A percentile compares a stretch with the other conserved stretches of the same genome.
Evolutionary conservation across 1,284 basidiomycete genomes (phyloP).

Genomic region (Filobasidium uniguttulatum): DNA sequence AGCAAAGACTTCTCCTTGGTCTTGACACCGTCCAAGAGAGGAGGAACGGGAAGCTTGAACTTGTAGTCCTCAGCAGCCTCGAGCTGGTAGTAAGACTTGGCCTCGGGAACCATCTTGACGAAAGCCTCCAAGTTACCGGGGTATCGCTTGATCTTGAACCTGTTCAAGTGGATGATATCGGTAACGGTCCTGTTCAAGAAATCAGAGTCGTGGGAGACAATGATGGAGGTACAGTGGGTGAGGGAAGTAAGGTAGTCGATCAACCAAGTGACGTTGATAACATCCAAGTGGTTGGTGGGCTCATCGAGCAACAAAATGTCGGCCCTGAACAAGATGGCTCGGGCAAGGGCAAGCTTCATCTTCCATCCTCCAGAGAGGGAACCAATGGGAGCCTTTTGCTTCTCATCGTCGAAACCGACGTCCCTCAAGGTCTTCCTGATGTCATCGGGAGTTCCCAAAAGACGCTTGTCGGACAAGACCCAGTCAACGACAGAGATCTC

Average conservation of each 20-base stretch:
- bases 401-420: constrained; percentile 79
- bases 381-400: constrained; percentile 74
- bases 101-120: constrained; percentile 87
- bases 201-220: constrained; percentile 95
- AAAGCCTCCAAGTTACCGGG: constrained; percentile 95
- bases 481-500: constrained; percentile 82
- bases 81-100: constrained; percentile 94
- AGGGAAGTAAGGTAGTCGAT: constrained; percentile 84
- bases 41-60: constrained; percentile 91
- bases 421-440: constrained; percentile 66
- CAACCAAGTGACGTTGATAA: constrained; percentile 92
- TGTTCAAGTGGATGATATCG: constrained; percentile 96
- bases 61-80: constrained; percentile 88
- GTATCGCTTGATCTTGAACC: constrained; percentile 97
- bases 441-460: constrained; percentile 58
- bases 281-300: constrained; percentile 96
- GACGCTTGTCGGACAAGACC: constrained; percentile 73
- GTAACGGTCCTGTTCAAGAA: constrained; percentile 99
- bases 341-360: constrained; percentile 98
- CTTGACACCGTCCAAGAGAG: constrained; percentile 97
- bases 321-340: constrained; percentile 97
- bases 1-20: constrained; percentile 96
- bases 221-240: constrained; percentile 88
- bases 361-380: constrained; percentile 99
- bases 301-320: constrained; percentile 94